Evolutionary conservation across 805 yeast genomes (phyloP).

Genomic region (fission yeast (Schizosaccharomyces pombe)): DNA sequence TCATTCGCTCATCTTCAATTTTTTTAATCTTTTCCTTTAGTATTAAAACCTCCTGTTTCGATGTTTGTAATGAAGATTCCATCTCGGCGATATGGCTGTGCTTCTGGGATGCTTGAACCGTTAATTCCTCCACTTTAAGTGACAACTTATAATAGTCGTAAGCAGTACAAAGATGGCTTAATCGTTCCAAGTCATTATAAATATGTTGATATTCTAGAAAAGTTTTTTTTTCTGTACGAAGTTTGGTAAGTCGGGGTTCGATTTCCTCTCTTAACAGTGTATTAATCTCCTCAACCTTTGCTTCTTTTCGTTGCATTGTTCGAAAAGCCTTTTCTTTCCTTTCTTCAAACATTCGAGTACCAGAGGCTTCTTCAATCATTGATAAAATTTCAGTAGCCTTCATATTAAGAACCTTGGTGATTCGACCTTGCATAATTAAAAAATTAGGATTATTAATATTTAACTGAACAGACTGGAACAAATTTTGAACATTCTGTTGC

Average conservation of each 20-base stretch:
- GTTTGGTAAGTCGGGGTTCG: constrained; percentile 67
- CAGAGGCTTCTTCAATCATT: constrained; percentile 92
- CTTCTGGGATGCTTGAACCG: not conserved
- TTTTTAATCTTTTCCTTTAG: constrained; percentile 37
- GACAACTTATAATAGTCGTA: constrained; percentile 33
- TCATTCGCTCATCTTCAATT: constrained; percentile 29
- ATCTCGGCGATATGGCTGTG: constrained; percentile 14
- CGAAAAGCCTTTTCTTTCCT: constrained; percentile 76
- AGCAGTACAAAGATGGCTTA: constrained; percentile 51
- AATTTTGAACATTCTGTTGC: constrained; percentile 68
- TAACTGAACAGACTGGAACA: constrained; percentile 84
- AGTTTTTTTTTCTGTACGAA: constrained; percentile 57
- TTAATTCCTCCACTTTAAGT: not conserved
- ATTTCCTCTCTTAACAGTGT: constrained; percentile 61
- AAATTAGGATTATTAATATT: constrained; percentile 94
- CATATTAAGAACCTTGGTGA: constrained; percentile 92
- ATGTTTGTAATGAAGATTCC: constrained; percentile 19
- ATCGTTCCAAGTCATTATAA: constrained; percentile 55
- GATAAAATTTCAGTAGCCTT: constrained; percentile 74
- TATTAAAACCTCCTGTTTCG: constrained; percentile 26
- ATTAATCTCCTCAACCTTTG: constrained; percentile 57
- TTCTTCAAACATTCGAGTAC: constrained; percentile 86
- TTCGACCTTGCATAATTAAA: constrained; percentile 94
- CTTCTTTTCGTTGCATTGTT: constrained; percentile 76
- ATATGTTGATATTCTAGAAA: constrained; percentile 71